Base-by-base conservation (phyloP, 2,329 filamentous ascomycete genomes). In the Ascosphaera apis region DNA sequence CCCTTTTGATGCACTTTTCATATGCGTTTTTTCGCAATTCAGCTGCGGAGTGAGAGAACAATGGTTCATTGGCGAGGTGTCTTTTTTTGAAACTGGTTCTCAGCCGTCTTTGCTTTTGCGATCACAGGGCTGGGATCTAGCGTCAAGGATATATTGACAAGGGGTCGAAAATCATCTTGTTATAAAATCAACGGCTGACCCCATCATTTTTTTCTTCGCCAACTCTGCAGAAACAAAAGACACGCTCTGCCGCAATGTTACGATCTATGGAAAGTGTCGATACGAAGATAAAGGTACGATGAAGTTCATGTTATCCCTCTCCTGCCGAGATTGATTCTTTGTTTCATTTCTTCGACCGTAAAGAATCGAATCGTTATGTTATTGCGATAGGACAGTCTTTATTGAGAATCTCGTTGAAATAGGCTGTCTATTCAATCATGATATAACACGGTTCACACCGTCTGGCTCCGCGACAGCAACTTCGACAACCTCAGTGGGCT, bases 191-290 rank as follows among this genome's bases (percentile, higher is more conserved):
- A n/a, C n/a, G n/a, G n/a, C n/a, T n/a, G n/a, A n/a, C n/a, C n/a
- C n/a, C n/a, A 39, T 16, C 32, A n/a, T 15, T 34, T 30, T 38
- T 33, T 39, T 33, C 25, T 40, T 11, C 19, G 5, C 31, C n/a
- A 32, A 32, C 31, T n/a, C 31, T 32, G 31, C 44, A 77, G 76
- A 80, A 58, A 79, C 70, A 36, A 91, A 86, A 58, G 83, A 91
- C 53, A 91, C 81, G 4, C 67, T 86, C 39, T 93, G 83, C 59
- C 76, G 83, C 50, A 92, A 93, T 57, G 76, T 93, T 41, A 69
- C 83, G 42, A 91, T 93, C 48, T 92, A 91, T 54, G 83, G 83
- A 38, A 79, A 86, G 56, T 93, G 83, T 55, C 76, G 82, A 43
- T 91, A 83, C 57, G 80, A 91, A 60, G 81, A 91, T 51, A 76